These are phyloP conservation scores for Paulownia fortunei DNA, from an alignment of 257 asterid genomes.

Conservation along the genomic window DNA sequence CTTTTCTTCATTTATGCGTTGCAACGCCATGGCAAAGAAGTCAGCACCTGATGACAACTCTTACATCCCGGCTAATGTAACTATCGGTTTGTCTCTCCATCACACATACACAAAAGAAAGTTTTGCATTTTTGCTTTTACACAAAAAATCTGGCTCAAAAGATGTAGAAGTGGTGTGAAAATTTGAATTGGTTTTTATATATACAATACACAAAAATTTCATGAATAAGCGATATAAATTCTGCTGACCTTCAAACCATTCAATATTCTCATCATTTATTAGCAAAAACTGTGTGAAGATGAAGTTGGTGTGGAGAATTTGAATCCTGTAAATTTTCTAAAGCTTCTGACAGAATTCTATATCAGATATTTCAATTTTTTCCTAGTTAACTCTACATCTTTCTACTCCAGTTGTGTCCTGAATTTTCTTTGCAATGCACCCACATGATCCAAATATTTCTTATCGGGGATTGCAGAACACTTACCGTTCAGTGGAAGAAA, in stretches of 20 bases:
- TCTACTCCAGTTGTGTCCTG: background rate
- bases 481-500: constrained; percentile 39
- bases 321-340: too few relatives aligned
- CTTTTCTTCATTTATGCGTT: constrained; percentile 14
- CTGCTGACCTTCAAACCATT: too few relatives aligned
- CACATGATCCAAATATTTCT: background rate
- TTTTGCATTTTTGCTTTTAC: background rate
- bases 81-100: background rate
- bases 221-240: too few relatives aligned
- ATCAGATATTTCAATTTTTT: background rate
- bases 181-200: too few relatives aligned
- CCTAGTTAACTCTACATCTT: background rate
- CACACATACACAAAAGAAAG: background rate
- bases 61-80: constrained; percentile 34
- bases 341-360: background rate
- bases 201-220: too few relatives aligned
- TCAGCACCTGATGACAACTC: constrained; percentile 32
- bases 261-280: too few relatives aligned
- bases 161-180: too few relatives aligned
- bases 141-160: too few relatives aligned
- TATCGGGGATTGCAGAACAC: constrained; percentile 20
- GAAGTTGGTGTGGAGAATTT: too few relatives aligned
- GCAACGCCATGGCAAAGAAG: constrained; percentile 21
- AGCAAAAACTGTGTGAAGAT: too few relatives aligned
- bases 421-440: background rate